Evolutionary conservation across 179 eudicot genomes (phyloP), one percentile per base, ranked within the genome.

Genomic region (Actinidia arguta): DNA sequence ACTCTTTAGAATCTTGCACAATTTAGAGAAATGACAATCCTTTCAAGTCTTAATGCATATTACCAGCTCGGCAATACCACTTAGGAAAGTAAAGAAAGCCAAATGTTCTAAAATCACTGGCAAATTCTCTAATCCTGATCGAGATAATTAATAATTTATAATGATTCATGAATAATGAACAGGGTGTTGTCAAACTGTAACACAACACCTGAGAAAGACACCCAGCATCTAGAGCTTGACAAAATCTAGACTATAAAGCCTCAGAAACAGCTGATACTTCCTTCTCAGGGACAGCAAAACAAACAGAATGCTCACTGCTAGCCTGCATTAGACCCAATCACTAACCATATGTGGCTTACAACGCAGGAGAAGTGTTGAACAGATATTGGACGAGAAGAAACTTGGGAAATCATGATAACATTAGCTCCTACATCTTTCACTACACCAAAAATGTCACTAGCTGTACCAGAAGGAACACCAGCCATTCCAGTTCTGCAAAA

Each of bases 401-500:
- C 98, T 98, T 97, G 99, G 47, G 98, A 97, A 85, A 95, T 95
- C 98, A 97, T 97, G 83, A 95, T 91, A 67, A 97, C 99, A 89
- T 97, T 97, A 83, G 99, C 99, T 76, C 98, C 98, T 39, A 94
- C 99, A 75, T 95, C 98, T 89, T 95, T 97, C 71, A 94, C 99
- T 1, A 94, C 97, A 83, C 92, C 87, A 84, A 97, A 97, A 81
- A 97, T 97, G 50, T 89, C 94, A 87, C 94, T 93, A 48, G 99
- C 95, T 78, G 98, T 95, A 86, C 99, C 99, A n/a, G n/a, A n/a
- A 86, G 99, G 99, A 87, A 97, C 98, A 80, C 99, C 99, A 77
- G 98, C 96, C 98, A 97, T 95, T 85, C 99, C 99, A 85, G 99
- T 97, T 88, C 99, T 97, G 90, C 78, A 81, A 63, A 78, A 69